A percentile compares a stretch with the other conserved stretches of the same genome.
Conservation (phyloP, 2,329 filamentous ascomycete species). For the Epicoccum nigrum region DNA sequence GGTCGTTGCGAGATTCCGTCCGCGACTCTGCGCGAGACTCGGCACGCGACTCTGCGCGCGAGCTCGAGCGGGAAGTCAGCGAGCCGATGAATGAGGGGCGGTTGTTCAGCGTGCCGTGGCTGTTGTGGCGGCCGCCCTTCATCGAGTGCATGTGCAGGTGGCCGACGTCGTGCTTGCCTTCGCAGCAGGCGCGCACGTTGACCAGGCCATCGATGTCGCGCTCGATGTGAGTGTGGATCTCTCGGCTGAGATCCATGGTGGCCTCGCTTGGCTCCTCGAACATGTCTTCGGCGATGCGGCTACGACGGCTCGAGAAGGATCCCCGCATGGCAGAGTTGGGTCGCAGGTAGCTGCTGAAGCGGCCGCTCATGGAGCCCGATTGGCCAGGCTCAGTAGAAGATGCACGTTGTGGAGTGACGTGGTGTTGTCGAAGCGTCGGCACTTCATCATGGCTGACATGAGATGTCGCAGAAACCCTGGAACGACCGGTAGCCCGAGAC, state of each 20-base stretch:
- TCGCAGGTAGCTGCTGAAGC: slow-evolving; percentile 54
- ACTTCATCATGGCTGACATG: slow-evolving; percentile 68
- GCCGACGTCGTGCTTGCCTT: slow-evolving; percentile 72
- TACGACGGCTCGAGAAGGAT: slow-evolving; percentile 57
- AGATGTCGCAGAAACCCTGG: slow-evolving; percentile 72
- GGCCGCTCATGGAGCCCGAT: slow-evolving; percentile 52
- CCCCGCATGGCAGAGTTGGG: slow-evolving; percentile 52
- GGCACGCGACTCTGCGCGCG: slow-evolving; percentile 34
- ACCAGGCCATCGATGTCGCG: slow-evolving; percentile 80
- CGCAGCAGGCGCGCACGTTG: slow-evolving; percentile 96
- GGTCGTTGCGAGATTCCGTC: slow-evolving; percentile 33
- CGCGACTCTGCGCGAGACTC: slow-evolving; percentile 31
- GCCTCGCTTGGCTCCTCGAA: slow-evolving; percentile 67
- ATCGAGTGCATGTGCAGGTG: slow-evolving; percentile 47
- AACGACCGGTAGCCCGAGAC: slow-evolving; percentile 59
- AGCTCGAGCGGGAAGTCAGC: slow-evolving; percentile 44
- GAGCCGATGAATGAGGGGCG: slow-evolving; percentile 41
- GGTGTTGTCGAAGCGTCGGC: slow-evolving; percentile 55
- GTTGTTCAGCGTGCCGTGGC: slow-evolving; percentile 29
- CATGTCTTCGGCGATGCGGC: slow-evolving; percentile 47
- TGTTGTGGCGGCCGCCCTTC: slow-evolving; percentile 37
- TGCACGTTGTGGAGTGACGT: slow-evolving; percentile 38
- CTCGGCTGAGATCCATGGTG: slow-evolving; percentile 77
- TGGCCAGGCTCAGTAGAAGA: slow-evolving; percentile 45
- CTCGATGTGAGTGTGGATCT: slow-evolving; percentile 78